Evolutionary conservation across 2,329 filamentous ascomycete species (phyloP).

Genomic region (Epichloe sylvatica): DNA sequence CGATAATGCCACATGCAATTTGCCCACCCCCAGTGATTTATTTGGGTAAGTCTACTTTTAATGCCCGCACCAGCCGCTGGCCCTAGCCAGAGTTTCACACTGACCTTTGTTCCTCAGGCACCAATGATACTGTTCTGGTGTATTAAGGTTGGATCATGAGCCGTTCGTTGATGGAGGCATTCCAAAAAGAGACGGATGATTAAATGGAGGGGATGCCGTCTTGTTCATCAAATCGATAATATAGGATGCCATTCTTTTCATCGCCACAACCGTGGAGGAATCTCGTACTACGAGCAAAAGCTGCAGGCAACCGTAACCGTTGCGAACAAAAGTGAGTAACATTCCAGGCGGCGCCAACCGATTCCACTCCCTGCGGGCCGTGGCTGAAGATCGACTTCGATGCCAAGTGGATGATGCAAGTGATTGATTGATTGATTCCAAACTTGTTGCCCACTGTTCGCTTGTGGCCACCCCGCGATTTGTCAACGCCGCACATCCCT

Average conservation of each 20-base stretch:
- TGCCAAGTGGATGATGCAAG: background rate
- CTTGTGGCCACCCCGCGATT: slow-evolving; percentile 5
- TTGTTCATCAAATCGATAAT: too few relatives aligned
- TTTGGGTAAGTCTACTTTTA: slow-evolving; percentile 1
- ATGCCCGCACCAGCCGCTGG: background rate
- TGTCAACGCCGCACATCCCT: background rate
- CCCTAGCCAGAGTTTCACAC: background rate
- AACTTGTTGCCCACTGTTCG: background rate
- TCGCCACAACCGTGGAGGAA: too few relatives aligned
- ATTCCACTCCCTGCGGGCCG: background rate
- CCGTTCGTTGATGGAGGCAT: background rate
- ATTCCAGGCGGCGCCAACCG: background rate
- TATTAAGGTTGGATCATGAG: background rate
- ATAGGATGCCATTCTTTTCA: too few relatives aligned
- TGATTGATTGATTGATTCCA: slow-evolving; percentile 7
- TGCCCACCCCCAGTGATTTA: background rate
- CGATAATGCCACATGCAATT: slow-evolving; percentile 3
- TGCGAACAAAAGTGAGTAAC: background rate
- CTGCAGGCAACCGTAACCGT: background rate
- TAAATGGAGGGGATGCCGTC: too few relatives aligned
- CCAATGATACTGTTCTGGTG: slow-evolving; percentile 1
- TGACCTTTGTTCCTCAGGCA: slow-evolving; percentile 6
- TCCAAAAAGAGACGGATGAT: too few relatives aligned
- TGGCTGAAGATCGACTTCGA: slow-evolving; percentile 6
- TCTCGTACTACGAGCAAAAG: too few relatives aligned